Evolutionary conservation across 805 yeast genomes (phyloP).

Genomic region (Candida tibetensis): DNA sequence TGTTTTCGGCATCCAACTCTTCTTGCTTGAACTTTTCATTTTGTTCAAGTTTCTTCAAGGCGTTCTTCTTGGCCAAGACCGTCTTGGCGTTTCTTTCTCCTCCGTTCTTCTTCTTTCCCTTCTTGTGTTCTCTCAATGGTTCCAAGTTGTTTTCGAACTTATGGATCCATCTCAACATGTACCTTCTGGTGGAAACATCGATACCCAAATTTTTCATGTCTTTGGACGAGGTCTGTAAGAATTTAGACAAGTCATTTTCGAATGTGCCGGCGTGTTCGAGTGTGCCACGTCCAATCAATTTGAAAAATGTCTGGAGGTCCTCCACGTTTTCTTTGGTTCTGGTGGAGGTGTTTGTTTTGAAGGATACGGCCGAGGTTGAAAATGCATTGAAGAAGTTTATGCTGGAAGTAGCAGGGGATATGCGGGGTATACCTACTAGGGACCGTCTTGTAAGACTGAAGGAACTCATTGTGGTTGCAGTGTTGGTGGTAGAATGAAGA

Average conservation of each 20-base stretch:
- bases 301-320: constrained; percentile 70
- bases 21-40: constrained; percentile 38
- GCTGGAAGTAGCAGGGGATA: not conserved
- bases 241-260: constrained; percentile 55
- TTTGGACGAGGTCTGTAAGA: constrained; percentile 54
- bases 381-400: constrained; percentile 6
- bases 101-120: constrained; percentile 75
- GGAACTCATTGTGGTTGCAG: not conserved
- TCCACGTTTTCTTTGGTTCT: constrained; percentile 44
- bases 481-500: no score
- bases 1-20: constrained; percentile 40
- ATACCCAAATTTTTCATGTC: constrained; percentile 74
- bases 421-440: not conserved
- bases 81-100: constrained; percentile 77
- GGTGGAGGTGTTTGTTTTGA: constrained; percentile 53
- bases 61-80: constrained; percentile 52
- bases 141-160: constrained; percentile 56
- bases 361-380: constrained; percentile 8
- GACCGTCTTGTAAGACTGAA: not conserved
- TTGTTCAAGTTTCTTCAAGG: constrained; percentile 57
- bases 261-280: constrained; percentile 65
- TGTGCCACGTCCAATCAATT: constrained; percentile 74
- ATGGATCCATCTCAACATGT: constrained; percentile 71
- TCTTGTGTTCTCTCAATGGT: constrained; percentile 52
- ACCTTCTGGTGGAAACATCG: constrained; percentile 67